Evolutionary conservation across 2,329 filamentous ascomycete genomes (phyloP), one percentile per base, ranked within the genome.

Genomic region (Periconia macrospinosa): DNA sequence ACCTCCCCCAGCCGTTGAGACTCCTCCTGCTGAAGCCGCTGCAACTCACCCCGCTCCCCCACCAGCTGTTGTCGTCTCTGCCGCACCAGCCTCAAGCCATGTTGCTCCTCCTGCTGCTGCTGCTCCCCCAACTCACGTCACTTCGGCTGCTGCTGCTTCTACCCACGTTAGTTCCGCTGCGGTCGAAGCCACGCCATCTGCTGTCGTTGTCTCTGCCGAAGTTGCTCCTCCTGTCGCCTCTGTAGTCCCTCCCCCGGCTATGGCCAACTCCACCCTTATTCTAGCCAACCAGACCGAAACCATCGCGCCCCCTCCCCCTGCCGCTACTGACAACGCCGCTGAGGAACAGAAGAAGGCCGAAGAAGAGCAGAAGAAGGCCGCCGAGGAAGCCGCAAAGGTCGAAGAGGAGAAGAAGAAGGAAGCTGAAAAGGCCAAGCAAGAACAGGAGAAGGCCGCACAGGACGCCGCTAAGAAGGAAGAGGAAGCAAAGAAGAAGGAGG

Each of bases 361-460:
- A 14, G 50, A 57, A 37, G 48, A 10, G 7, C 30, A 57, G 5
- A n/a, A 47, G 40, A 19, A 55, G n/a, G 49, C 30, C 30, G 30
- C 41, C 11, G 49, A 49, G 42, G 41, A 52, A n/a, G 41, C 30
- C 8, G 35, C 42, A 8, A 20, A 50, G 23, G 8, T 45, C 19
- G 51, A 45, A 3, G 45, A 52, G 19, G 51, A 57, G 30, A 17
- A 57, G 45, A 46, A 52, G 30, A 55, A 37, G 33, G 11, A 57
- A 20, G 45, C 44, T 9, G 47, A 50, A 17, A 52, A 54, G n/a
- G 45, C 5, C 33, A n/a, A 13, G 11, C 5, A 37, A n/a, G 11
- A 37, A n/a, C 11, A 6, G 11, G 15, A 37, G 11, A 10, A 37
- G 33, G 33, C 30, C 3, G 23, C 23, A 27, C 5, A 27, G 8